These are phyloP conservation scores for Erythrophleum ivorense DNA, from an alignment of 331 rosid species.

Conservation along the genomic window DNA sequence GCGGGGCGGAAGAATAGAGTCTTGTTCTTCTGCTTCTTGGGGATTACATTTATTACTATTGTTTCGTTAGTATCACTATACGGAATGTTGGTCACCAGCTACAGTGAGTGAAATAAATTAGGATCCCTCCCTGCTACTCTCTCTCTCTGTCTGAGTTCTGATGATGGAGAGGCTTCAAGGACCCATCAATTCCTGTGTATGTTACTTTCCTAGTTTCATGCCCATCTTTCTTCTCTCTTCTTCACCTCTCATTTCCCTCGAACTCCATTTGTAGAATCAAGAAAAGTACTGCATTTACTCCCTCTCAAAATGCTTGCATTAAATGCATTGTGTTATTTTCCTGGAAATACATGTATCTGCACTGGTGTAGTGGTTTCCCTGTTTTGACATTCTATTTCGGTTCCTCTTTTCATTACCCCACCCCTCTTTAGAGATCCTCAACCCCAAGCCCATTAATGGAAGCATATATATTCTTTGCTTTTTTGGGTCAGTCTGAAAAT, in stretches of 20 bases:
- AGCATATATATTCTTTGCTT: conserved; percentile 23
- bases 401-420: conserved; percentile 40
- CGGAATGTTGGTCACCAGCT: conserved; percentile 62
- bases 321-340: conserved; percentile 53
- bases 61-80: conserved; percentile 54
- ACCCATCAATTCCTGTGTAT: conserved; percentile 74
- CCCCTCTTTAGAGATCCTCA: conserved; percentile 35
- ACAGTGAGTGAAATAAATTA: conserved; percentile 30
- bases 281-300: conserved; percentile 47
- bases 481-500: conserved; percentile 20
- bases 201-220: conserved; percentile 48
- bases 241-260: conserved; percentile 12
- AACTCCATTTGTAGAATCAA: conserved; percentile 37
- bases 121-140: neutral
- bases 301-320: conserved; percentile 48
- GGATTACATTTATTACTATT: conserved; percentile 63
- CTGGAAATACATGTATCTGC: conserved; percentile 42
- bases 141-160: conserved; percentile 32
- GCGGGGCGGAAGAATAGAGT: conserved; percentile 46
- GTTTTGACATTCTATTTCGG: conserved; percentile 44
- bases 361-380: conserved; percentile 28
- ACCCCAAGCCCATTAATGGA: conserved; percentile 29
- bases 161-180: conserved; percentile 81
- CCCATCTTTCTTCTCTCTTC: conserved; percentile 25
- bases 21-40: conserved; percentile 53